Evolutionary conservation across 1,139 yeast species (phyloP), one percentile per base, ranked within the genome.

Genomic region (Yamadazyma mexicana): DNA sequence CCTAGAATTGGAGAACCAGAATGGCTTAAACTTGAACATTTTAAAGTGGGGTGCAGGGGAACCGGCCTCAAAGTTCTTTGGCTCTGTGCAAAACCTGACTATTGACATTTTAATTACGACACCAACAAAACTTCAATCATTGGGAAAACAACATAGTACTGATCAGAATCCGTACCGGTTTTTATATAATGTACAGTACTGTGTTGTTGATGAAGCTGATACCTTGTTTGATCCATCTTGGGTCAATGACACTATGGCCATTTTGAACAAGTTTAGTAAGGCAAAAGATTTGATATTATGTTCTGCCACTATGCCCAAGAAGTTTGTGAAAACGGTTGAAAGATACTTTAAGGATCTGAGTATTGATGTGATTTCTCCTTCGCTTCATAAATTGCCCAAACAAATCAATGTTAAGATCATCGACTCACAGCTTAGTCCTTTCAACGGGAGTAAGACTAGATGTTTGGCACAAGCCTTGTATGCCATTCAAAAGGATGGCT

Each of bases 191-290:
- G 76, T 80, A 0, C 72, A 75, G 22, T 83, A 76, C 51, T 70
- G 87, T 40, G 91, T 87, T 3, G 76, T 86, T n/a, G 98, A 92
- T 59, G 98, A 92, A 60, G 98, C 98, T 0, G 98, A 92, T 60
- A 87, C 97, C 0, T 66, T 92, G 40, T 75, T 92, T 81, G 96
- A 91, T 55, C 77, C 79, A 39, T 84, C 95, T 0, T 91, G 92
- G 77, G 64, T 81, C 12, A 76, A 76, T 27, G 83, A 82, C 43
- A 87, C 96, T 1, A 75, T 79, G 48, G 61, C 69, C 5, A 75
- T 79, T 0, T 62, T 89, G 25, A 69, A 69, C 33, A 61, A 66
- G 38, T 73, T 86, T 59, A 68, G 75, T 3, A 74, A 77, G 43
- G 65, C 85, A 30, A 69, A 69, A 37, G 87, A 87, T 47, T 62